Conservation (phyloP, 331 rosid genomes). For the Quercus lobata region DNA sequence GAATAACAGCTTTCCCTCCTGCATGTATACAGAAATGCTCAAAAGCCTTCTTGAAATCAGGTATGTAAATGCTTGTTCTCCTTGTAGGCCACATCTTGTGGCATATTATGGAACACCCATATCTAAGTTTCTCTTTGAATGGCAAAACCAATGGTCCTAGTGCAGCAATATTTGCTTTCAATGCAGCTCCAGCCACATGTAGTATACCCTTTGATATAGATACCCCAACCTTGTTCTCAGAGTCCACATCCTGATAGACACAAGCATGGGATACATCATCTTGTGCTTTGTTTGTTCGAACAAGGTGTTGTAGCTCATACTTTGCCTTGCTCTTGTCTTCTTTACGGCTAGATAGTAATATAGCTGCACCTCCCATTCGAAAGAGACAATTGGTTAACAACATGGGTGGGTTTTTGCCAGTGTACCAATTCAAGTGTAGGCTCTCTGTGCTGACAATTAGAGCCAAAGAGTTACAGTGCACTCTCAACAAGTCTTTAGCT, state of each 20-base stretch:
- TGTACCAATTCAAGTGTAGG: constrained; percentile 40
- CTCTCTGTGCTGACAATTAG: constrained; percentile 41
- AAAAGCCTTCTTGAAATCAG: constrained; percentile 44
- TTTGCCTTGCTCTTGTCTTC: constrained; percentile 40
- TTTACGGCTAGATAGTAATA: constrained; percentile 38
- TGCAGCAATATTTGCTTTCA: constrained; percentile 34
- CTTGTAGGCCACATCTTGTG: constrained; percentile 7
- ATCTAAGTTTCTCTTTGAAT: constrained; percentile 29
- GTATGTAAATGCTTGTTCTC: constrained; percentile 24
- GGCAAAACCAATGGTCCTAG: constrained; percentile 47
- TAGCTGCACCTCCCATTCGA: constrained; percentile 53
- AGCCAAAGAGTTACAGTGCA: constrained; percentile 45
- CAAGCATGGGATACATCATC: constrained; percentile 40
- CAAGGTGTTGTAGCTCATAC: constrained; percentile 35
- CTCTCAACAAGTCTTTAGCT: constrained; percentile 48
- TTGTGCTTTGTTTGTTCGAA: constrained; percentile 47
- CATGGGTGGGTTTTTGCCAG: constrained; percentile 49
- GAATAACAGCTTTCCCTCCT: constrained; percentile 46
- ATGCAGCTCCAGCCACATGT: constrained; percentile 34
- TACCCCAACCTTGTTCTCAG: constrained; percentile 34
- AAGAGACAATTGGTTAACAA: constrained; percentile 48
- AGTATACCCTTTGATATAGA: constrained; percentile 36
- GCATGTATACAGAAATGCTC: constrained; percentile 62
- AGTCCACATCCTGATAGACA: constrained; percentile 32
- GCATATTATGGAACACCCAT: constrained; percentile 21